phyloP scores from a whole-genome alignment of 805 yeast species.

The Brettanomyces anomalus region DNA sequence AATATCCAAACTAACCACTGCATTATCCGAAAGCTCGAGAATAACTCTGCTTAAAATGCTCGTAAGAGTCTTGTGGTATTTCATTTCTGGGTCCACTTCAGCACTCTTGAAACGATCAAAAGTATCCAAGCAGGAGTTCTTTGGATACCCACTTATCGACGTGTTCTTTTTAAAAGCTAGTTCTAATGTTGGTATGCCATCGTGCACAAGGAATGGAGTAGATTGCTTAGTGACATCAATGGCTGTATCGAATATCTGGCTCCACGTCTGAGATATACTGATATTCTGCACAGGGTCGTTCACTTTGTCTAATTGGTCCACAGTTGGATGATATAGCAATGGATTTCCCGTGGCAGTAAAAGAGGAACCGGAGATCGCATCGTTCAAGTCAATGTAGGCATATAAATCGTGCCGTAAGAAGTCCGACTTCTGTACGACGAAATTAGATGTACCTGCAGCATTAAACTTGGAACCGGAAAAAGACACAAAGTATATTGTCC shows the following conservation, averaged over 20 bases:
- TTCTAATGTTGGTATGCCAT: constrained; percentile 66
- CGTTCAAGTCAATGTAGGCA: constrained; percentile 67
- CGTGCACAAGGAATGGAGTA: constrained; percentile 52
- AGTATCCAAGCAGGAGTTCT: constrained; percentile 53
- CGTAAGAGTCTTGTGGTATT: constrained; percentile 45
- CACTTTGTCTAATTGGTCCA: constrained; percentile 28
- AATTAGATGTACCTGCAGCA: constrained; percentile 76
- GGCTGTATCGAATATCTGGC: constrained; percentile 9
- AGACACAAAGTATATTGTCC: constrained; percentile 75
- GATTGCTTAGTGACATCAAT: constrained; percentile 45
- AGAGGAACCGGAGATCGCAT: constrained; percentile 44
- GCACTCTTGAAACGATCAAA: constrained; percentile 42
- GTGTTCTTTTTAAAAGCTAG: constrained; percentile 33
- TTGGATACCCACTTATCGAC: constrained; percentile 32
- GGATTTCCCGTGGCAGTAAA: constrained; percentile 53
- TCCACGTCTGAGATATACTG: constrained; percentile 17
- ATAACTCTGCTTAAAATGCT: constrained; percentile 44
- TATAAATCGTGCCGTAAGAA: constrained; percentile 52
- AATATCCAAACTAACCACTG: constrained; percentile 65
- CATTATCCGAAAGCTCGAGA: constrained; percentile 61
- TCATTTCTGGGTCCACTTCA: constrained; percentile 47
- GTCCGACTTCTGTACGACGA: constrained; percentile 50
- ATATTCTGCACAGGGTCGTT: constrained; percentile 18
- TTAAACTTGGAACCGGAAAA: constrained; percentile 80
- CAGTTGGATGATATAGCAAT: constrained; percentile 40